A percentile compares a stretch with the other conserved stretches of the same genome.
Conservation (phyloP, 768 basidiomycete species). For the Trametes elegans region DNA sequence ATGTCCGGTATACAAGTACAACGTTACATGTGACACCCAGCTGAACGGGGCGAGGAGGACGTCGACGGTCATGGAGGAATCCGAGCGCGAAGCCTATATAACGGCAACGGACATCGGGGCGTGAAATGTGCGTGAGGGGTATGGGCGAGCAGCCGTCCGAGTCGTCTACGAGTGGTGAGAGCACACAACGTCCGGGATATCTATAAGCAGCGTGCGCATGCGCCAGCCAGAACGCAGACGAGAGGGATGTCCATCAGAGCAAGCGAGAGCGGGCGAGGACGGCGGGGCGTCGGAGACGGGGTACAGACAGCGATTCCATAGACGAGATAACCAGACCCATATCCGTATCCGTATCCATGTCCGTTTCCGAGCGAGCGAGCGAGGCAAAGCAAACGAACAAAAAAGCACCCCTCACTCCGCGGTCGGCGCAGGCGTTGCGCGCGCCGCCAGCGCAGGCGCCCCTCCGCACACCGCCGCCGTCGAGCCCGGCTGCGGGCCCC, state of each 20-base stretch:
- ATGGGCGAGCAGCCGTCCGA: background rate
- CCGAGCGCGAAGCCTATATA: no score
- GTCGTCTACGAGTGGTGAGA: constrained; percentile 17
- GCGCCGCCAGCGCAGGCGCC: constrained; percentile 2
- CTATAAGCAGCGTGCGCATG: background rate
- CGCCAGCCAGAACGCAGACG: constrained; percentile 12
- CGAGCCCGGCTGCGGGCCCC: constrained; percentile 29
- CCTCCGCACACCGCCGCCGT: constrained; percentile 24
- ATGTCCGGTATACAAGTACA: constrained; percentile 11
- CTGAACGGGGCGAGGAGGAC: background rate
- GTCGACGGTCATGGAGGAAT: background rate
- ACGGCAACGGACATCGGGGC: background rate
- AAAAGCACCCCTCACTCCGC: background rate
- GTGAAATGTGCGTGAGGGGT: background rate
- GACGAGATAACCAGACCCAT: background rate
- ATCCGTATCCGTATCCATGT: background rate
- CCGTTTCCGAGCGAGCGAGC: background rate
- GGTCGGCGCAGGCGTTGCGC: background rate
- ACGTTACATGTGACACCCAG: background rate
- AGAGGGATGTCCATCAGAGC: background rate
- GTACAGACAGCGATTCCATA: background rate
- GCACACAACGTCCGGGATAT: background rate
- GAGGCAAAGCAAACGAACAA: background rate
- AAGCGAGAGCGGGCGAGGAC: background rate
- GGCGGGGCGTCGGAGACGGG: background rate